These are phyloP conservation scores for Cladosporium velox DNA, from an alignment of 2,329 filamentous ascomycete species.

Conservation along the genomic window DNA sequence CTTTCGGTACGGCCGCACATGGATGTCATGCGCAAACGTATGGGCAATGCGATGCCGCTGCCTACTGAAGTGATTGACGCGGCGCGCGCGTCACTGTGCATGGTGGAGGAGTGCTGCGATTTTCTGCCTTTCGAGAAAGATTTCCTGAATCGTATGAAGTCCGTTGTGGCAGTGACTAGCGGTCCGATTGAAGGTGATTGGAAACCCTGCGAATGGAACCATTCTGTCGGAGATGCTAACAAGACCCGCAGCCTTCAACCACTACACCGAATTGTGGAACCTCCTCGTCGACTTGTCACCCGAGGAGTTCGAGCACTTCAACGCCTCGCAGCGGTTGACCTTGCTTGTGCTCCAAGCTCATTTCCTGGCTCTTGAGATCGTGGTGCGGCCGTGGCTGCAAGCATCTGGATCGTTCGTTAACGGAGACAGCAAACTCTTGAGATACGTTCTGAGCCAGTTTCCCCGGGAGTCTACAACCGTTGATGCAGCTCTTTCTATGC, in stretches of 20 bases:
- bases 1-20: slow-evolving; percentile 5
- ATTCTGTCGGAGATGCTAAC: neutral
- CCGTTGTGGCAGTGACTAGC: slow-evolving; percentile 8
- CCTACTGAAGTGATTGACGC: neutral
- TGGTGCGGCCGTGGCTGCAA: slow-evolving; percentile 10
- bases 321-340: neutral
- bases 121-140: slow-evolving; percentile 11
- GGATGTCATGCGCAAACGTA: slow-evolving; percentile 3
- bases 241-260: neutral
- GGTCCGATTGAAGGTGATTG: slow-evolving; percentile 12
- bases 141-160: slow-evolving; percentile 8
- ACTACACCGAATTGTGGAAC: slow-evolving; percentile 10
- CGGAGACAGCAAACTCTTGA: slow-evolving; percentile 7
- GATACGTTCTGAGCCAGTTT: neutral
- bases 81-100: neutral
- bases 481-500: neutral
- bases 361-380: slow-evolving; percentile 13
- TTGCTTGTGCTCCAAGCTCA: slow-evolving; percentile 8
- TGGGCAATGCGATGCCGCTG: slow-evolving; percentile 1
- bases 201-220: too few relatives aligned
- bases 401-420: neutral
- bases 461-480: neutral
- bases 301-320: slow-evolving; percentile 12
- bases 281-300: neutral
- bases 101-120: neutral